Conservation (phyloP, 345 rosid genomes). For the Combretum micranthum region DNA sequence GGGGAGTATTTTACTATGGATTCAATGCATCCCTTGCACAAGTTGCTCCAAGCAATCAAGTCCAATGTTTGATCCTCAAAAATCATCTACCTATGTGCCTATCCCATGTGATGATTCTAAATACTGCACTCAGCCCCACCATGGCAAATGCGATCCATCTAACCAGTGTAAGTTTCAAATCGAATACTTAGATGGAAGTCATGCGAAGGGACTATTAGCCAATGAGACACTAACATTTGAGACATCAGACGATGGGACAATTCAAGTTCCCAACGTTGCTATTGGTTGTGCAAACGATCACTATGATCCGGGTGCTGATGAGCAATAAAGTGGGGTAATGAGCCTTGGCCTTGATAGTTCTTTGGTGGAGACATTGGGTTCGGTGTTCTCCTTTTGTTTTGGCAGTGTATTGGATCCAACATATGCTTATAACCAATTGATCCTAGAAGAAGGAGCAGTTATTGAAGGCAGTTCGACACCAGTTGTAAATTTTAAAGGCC, state of each 20-base stretch:
- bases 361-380: constrained; percentile 1
- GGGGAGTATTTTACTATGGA: not conserved
- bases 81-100: not conserved
- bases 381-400: constrained; percentile 6
- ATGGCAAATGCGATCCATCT: not conserved
- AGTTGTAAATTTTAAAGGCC: not conserved
- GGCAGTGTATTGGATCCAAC: constrained; percentile 6
- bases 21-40: constrained; percentile 3
- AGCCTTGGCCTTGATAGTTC: not conserved
- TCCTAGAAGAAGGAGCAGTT: constrained; percentile 1
- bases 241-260: not conserved
- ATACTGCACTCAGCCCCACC: not conserved
- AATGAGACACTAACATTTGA: not conserved
- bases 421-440: too few species aligned
- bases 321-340: constrained; percentile 8
- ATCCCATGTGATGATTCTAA: not conserved
- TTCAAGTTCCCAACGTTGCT: not conserved
- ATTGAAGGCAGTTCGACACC: constrained; percentile 1
- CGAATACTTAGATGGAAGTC: not conserved
- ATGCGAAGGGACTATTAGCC: not conserved
- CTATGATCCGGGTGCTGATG: not conserved
- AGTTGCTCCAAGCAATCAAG: not conserved
- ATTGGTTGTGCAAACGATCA: not conserved
- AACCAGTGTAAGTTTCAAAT: not conserved
- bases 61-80: not conserved